These are phyloP conservation scores for Penicillium sclerotiorum DNA, from an alignment of 2,329 filamentous ascomycete species.

Conservation along the genomic window DNA sequence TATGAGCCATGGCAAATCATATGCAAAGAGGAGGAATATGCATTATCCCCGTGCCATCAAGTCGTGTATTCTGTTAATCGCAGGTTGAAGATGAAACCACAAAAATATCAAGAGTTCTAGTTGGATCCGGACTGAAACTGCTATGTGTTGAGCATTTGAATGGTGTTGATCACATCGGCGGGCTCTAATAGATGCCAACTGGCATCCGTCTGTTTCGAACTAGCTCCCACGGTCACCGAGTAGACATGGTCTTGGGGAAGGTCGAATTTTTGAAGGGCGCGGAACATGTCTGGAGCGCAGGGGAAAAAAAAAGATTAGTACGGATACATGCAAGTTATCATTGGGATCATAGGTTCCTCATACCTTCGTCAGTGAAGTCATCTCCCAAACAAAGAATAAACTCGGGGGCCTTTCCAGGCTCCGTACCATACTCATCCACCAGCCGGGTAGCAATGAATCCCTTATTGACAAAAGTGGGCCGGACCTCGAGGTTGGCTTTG, in stretches of 20 bases:
- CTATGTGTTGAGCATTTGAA: slow-evolving; percentile 56
- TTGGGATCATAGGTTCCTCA: slow-evolving; percentile 19
- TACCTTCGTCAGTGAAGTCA: slow-evolving; percentile 97
- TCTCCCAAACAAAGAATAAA: slow-evolving; percentile 92
- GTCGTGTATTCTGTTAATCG: not conserved
- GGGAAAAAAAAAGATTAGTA: not conserved
- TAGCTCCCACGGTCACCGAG: slow-evolving; percentile 87
- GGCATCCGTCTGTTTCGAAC: slow-evolving; percentile 87
- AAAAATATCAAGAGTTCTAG: slow-evolving; percentile 2
- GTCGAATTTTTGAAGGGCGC: slow-evolving; percentile 66
- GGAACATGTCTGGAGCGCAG: slow-evolving; percentile 70
- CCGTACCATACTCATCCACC: slow-evolving; percentile 68
- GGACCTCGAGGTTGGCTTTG: slow-evolving; percentile 94
- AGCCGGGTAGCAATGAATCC: slow-evolving; percentile 89
- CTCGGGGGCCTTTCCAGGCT: slow-evolving; percentile 64
- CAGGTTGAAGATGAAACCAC: not conserved
- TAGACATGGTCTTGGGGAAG: slow-evolving; percentile 71
- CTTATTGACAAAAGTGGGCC: slow-evolving; percentile 98
- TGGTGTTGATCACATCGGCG: slow-evolving; percentile 75
- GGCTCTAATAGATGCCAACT: slow-evolving; percentile 90
- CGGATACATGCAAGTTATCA: not conserved
- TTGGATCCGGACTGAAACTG: slow-evolving; percentile 34
- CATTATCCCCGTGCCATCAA: not conserved
- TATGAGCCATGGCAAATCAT: slow-evolving; percentile 7
- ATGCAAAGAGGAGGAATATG: not conserved